Evolutionary conservation across 2,329 filamentous ascomycete genomes (phyloP), one percentile per base, ranked within the genome.

Genomic region (Simplicillium sp.): DNA sequence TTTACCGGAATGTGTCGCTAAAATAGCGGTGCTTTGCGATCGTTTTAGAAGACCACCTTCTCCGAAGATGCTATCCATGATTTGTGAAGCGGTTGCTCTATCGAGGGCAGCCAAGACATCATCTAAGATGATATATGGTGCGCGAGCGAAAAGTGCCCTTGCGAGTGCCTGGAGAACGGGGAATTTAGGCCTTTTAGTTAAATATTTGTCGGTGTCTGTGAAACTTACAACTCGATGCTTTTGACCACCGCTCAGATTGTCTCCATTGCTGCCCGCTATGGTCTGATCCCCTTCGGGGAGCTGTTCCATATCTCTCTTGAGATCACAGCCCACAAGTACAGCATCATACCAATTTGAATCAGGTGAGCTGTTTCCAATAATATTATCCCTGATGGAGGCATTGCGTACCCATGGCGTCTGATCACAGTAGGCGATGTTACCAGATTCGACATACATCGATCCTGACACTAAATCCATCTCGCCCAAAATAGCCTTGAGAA

Each of bases 161-260:
- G 31, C 31, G 6, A 33, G 12, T 7, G 31, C 31, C 31, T 33
- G 12, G 15, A 33, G 12, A 33, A 6, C 20, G 5, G 6, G 20
- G 5, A 9, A 25, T 25, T 33, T 7, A 13, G 6, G 7, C 13
- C 5, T 13, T n/a, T 5, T 33, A n/a, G 12, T 5, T 4, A 15
- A 33, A 33, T 5, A 33, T n/a, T 4, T 15, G 12, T 7, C 12
- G 12, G 31, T n/a, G 12, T n/a, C n/a, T n/a, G 31, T 11, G 15
- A 33, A 8, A 50, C 55, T 48, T 34, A 58, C 56, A 7, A 62
- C 46, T 31, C 59, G 48, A 37, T 62, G 56, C 29, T 56, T 60
- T 35, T 62, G 59, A 1, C 59, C 59, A 18, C 59, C 59, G 15
- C 59, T 62, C 0, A 62, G 43, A 13, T 57, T 59, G 11, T 58